Percentiles rank a stretch among this genome's conserved stretches.
These are phyloP conservation scores for Saccharomycopsis guyanensis DNA, from an alignment of 805 yeast species.

Conservation along the genomic window DNA sequence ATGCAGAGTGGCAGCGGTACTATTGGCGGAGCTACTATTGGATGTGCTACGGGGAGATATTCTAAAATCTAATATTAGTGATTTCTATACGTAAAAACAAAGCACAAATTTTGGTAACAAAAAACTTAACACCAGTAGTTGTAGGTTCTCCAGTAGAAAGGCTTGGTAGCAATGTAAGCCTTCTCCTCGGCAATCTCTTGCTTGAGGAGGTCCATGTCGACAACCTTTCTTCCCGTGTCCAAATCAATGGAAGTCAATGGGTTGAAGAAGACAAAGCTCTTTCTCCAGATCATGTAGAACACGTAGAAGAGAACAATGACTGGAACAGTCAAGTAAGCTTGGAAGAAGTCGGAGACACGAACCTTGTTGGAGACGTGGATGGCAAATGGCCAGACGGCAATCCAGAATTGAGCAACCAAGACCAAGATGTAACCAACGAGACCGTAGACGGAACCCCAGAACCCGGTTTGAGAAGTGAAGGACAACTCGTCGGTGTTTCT, in stretches of 20 bases:
- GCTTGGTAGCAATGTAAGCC: conserved; percentile 35
- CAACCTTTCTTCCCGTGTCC: conserved; percentile 54
- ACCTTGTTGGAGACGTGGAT: background rate
- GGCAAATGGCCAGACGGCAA: conserved; percentile 57
- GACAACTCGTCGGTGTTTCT: conserved; percentile 61
- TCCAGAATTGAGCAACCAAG: conserved; percentile 74
- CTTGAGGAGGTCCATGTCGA: conserved; percentile 44
- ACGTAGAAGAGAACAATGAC: conserved; percentile 49
- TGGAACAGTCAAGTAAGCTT: conserved; percentile 57
- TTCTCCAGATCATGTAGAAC: conserved; percentile 49
- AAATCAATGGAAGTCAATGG: conserved; percentile 47
- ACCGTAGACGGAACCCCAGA: conserved; percentile 62
- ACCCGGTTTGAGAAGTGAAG: conserved; percentile 60
- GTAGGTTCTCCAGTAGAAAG: conserved; percentile 38
- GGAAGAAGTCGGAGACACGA: conserved; percentile 49
- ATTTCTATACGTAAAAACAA: too few relatives aligned
- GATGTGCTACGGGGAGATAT: too few relatives aligned
- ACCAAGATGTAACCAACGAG: conserved; percentile 48
- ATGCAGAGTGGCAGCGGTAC: too few relatives aligned
- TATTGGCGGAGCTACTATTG: too few relatives aligned
- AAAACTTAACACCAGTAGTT: conserved; percentile 39
- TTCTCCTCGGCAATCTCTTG: conserved; percentile 49
- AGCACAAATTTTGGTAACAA: background rate
- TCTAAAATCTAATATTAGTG: too few relatives aligned
- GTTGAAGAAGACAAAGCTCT: conserved; percentile 34